Conservation (phyloP, 2,329 filamentous ascomycete genomes). For the Colletotrichum echinochloae region DNA sequence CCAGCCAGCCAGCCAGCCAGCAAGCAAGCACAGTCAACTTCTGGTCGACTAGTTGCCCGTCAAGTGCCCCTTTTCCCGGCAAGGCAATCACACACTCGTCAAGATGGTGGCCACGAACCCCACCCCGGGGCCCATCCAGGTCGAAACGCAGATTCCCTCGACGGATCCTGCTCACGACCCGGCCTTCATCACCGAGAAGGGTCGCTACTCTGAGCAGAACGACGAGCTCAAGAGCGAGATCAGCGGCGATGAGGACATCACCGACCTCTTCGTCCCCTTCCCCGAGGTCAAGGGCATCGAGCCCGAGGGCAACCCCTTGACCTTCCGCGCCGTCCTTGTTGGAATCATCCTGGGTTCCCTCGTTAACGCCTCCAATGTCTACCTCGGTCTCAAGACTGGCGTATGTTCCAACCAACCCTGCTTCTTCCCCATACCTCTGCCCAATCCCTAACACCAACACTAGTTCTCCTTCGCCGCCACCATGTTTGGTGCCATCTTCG, state of each 20-base stretch:
- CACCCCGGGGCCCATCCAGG: slow-evolving; percentile 28
- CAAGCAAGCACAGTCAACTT: slow-evolving; percentile 21
- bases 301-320: slow-evolving; percentile 63
- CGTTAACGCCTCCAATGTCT: slow-evolving; percentile 72
- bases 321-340: slow-evolving; percentile 64
- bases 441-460: neutral
- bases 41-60: slow-evolving; percentile 12
- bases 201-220: slow-evolving; percentile 25
- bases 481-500: slow-evolving; percentile 67
- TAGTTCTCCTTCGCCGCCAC: slow-evolving; percentile 59
- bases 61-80: slow-evolving; percentile 3
- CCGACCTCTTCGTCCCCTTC: slow-evolving; percentile 56
- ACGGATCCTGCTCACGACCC: slow-evolving; percentile 29
- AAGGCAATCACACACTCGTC: slow-evolving; percentile 7
- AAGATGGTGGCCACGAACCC: slow-evolving; percentile 26
- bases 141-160: slow-evolving; percentile 27
- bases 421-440: too few species aligned
- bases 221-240: slow-evolving; percentile 39
- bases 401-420: neutral
- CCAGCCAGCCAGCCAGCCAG: too few species aligned
- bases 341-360: slow-evolving; percentile 68
- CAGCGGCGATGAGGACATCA: slow-evolving; percentile 47
- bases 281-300: slow-evolving; percentile 54
- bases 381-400: slow-evolving; percentile 66
- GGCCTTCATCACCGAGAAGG: slow-evolving; percentile 25